Evolutionary conservation across 176 grass and related monocot genomes (phyloP), one percentile per base, ranked within the genome.

Genomic region (Eleusine coracana): DNA sequence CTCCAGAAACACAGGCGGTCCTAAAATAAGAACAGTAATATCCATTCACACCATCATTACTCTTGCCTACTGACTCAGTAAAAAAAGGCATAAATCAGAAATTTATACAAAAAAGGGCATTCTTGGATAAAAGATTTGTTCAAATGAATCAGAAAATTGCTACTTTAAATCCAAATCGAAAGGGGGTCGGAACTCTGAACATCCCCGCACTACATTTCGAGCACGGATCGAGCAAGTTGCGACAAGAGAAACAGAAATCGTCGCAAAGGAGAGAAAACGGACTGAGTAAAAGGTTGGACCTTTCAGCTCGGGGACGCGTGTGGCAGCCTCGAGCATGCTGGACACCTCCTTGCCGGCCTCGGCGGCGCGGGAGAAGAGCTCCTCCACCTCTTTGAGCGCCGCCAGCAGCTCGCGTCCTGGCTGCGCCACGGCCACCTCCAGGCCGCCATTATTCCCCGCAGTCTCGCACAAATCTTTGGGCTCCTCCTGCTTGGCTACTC

Each of bases 321-420:
- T 76, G 49, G 79, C 80, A 5, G 90, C 93, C 78, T 98, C 96
- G 3, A 98, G 93, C 96, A 98, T 98, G 59, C 83, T 80, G 40
- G 93, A 85, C 4, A 98, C 86, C 71, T 98, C 96, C 87, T 96
- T 95, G 0, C 89, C 85, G 20, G 93, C 92, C 80, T 93, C 87
- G 58, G 86, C 85, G 25, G 91, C 93, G 44, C 91, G 83, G 4
- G 83, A 73, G 89, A 98, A 95, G 83, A 93, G 88, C 52, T 95
- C 96, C 66, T 92, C 91, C 42, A 93, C 93, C 64, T 91, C 89
- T 64, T 89, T 95, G 5, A 98, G 89, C 42, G 96, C 96, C 50
- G 89, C 76, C 10, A 98, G 92, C 23, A 98, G 80, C 75, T 98
- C 96, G 71, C 91, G 79, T 15, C 88, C 84, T 14, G 75, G 79